These are phyloP conservation scores for Hanseniaspora gamundiae DNA, from an alignment of 1,139 yeast genomes.

Conservation along the genomic window DNA sequence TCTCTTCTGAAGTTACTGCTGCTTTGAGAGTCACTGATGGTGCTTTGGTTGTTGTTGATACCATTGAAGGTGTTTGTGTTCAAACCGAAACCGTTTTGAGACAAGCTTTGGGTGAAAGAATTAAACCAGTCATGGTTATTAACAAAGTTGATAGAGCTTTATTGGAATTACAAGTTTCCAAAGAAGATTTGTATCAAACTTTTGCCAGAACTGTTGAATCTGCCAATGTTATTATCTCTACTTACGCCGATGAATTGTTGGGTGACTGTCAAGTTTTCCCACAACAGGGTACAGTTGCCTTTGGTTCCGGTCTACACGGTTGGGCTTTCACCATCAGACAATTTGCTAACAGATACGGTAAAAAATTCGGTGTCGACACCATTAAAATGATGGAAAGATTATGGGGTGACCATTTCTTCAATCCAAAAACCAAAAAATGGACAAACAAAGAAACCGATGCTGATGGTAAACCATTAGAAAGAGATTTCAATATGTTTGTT, in stretches of 20 bases:
- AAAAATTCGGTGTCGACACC: conserved; percentile 99
- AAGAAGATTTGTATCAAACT: conserved; percentile 98
- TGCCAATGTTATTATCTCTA: conserved; percentile 94
- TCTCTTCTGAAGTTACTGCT: conserved; percentile 99
- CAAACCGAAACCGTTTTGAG: conserved; percentile 99
- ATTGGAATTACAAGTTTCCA: conserved; percentile 95
- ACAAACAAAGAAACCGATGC: conserved; percentile 93
- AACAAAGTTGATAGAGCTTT: conserved; percentile 99
- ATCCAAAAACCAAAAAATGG: conserved; percentile 99
- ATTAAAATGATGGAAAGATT: conserved; percentile 96
- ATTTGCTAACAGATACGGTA: conserved; percentile 95
- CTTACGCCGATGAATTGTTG: conserved; percentile 79
- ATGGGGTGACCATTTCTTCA: conserved; percentile 99
- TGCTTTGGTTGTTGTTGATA: conserved; percentile 98
- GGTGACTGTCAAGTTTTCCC: conserved; percentile 99
- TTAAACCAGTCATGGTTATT: conserved; percentile 95
- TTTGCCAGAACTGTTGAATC: conserved; percentile 98
- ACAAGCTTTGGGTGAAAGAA: conserved; percentile 99
- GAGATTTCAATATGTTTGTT: conserved; percentile 99
- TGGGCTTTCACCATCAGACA: conserved; percentile 99
- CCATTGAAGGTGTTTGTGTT: conserved; percentile 99
- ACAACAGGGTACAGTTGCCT: conserved; percentile 97
- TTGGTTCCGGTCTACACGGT: conserved; percentile 99
- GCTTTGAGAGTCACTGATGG: conserved; percentile 99
- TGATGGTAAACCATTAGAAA: conserved; percentile 88